phyloP scores from a whole-genome alignment of 225 moss, liverwort and hornwort species.

The Pleurozium schreberi region DNA sequence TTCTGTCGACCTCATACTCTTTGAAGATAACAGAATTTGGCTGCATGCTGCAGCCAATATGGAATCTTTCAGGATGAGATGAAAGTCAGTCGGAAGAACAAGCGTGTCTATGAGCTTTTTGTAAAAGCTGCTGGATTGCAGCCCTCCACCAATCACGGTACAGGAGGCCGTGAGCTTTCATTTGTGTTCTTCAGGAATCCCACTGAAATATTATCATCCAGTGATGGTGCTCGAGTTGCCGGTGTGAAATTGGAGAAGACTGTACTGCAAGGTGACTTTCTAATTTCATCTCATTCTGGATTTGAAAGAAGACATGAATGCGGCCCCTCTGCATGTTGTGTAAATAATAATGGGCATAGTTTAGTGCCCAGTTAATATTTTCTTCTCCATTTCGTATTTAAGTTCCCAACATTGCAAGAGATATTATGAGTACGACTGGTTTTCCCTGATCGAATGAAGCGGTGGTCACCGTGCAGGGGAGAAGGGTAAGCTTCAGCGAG shows the following conservation, averaged over 20 bases:
- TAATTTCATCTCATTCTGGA: neutral
- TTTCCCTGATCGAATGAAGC: neutral
- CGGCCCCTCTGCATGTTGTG: neutral
- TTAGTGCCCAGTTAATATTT: neutral
- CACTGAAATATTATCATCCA: conserved; percentile 38
- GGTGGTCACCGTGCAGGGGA: conserved; percentile 28
- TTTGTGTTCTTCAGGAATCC: conserved; percentile 86
- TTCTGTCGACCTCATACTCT: neutral
- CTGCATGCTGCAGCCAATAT: conserved; percentile 66
- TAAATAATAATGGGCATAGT: neutral
- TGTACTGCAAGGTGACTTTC: conserved; percentile 50
- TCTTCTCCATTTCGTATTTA: neutral
- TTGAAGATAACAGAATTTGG: conserved; percentile 28
- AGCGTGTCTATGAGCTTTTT: conserved; percentile 87
- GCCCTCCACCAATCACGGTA: neutral
- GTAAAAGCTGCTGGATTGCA: conserved; percentile 53
- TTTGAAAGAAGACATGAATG: neutral
- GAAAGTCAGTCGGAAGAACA: conserved; percentile 74
- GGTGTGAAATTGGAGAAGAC: conserved; percentile 81
- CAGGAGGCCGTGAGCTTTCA: conserved; percentile 32
- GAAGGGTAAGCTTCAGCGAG: conserved; percentile 42
- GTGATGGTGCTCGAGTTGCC: conserved; percentile 34
- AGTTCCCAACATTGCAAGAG: neutral
- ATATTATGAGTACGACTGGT: neutral
- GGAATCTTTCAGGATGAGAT: conserved; percentile 74